Evolutionary conservation across 805 yeast genomes (phyloP).

Genomic region (Wickerhamiella qilinensis): DNA sequence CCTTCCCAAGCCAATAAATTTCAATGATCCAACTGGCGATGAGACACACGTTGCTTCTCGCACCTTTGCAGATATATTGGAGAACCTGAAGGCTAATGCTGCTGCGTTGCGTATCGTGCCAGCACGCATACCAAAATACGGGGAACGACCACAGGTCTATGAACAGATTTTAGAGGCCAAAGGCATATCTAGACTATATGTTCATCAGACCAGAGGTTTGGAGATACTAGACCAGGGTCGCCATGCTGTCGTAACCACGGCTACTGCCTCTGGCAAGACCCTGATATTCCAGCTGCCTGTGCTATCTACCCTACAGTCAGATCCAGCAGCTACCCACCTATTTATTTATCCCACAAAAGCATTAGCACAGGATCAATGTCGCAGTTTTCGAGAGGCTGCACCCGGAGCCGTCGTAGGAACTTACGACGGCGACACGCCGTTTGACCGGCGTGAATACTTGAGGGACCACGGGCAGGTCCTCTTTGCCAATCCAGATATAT

Average conservation of each 20-base stretch:
- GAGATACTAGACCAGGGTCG: conserved; percentile 33
- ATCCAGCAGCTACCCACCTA: conserved; percentile 45
- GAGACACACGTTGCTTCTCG: neutral
- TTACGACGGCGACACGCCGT: conserved; percentile 86
- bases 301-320: conserved; percentile 26
- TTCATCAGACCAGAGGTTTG: conserved; percentile 72
- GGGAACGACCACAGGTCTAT: conserved; percentile 12
- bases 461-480: conserved; percentile 57
- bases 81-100: conserved; percentile 27
- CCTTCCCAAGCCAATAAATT: neutral
- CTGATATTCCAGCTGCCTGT: conserved; percentile 83
- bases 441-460: conserved; percentile 34
- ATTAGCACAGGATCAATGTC: conserved; percentile 86
- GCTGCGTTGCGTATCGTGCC: conserved; percentile 47
- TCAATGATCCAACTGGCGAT: neutral
- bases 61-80: conserved; percentile 1
- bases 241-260: conserved; percentile 78
- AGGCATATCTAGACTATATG: conserved; percentile 40
- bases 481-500: conserved; percentile 89
- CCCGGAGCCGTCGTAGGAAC: conserved; percentile 50
- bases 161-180: conserved; percentile 33
- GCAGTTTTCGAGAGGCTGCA: conserved; percentile 51
- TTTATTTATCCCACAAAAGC: conserved; percentile 96
- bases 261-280: conserved; percentile 94
- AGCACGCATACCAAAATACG: conserved; percentile 6